These are phyloP conservation scores for Xylariaceae sp. DNA, from an alignment of 2,329 filamentous ascomycete genomes.

Conservation along the genomic window DNA sequence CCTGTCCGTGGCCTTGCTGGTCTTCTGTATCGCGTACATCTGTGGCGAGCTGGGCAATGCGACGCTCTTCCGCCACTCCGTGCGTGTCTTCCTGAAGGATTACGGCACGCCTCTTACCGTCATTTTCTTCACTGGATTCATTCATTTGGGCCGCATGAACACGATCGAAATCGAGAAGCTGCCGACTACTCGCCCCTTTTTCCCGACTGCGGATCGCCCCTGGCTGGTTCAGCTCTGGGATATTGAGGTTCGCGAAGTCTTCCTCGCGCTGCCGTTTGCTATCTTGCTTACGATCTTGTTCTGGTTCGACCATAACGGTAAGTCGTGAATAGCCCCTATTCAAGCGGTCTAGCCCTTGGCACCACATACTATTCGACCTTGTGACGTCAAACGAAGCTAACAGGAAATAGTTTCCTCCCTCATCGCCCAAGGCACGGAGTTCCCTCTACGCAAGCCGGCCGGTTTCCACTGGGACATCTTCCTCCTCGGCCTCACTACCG, in stretches of 20 bases:
- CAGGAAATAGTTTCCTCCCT: constrained; percentile 62
- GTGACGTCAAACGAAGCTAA: constrained; percentile 6
- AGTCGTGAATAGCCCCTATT: constrained; percentile 15
- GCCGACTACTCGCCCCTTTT: constrained; percentile 72
- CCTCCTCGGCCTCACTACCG: constrained; percentile 72
- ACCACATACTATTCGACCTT: not conserved
- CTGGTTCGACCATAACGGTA: constrained; percentile 85
- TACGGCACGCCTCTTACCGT: constrained; percentile 81
- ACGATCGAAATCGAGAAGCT: constrained; percentile 63
- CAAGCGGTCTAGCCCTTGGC: not conserved
- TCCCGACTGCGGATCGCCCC: constrained; percentile 64
- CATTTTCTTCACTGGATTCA: constrained; percentile 85
- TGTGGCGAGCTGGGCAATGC: constrained; percentile 70
- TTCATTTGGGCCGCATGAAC: constrained; percentile 80
- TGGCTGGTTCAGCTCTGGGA: constrained; percentile 86
- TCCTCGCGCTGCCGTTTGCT: constrained; percentile 82
- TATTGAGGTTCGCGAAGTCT: constrained; percentile 65
- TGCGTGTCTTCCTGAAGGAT: constrained; percentile 81
- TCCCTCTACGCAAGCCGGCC: constrained; percentile 72
- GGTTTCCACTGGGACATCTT: constrained; percentile 86
- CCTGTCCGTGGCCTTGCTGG: constrained; percentile 68
- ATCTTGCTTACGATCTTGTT: constrained; percentile 78
- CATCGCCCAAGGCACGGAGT: constrained; percentile 78
- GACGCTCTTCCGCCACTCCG: constrained; percentile 65
- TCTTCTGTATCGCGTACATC: constrained; percentile 70